phyloP scores from a whole-genome alignment of 1,284 basidiomycete species.

The Peniophora sp. region DNA sequence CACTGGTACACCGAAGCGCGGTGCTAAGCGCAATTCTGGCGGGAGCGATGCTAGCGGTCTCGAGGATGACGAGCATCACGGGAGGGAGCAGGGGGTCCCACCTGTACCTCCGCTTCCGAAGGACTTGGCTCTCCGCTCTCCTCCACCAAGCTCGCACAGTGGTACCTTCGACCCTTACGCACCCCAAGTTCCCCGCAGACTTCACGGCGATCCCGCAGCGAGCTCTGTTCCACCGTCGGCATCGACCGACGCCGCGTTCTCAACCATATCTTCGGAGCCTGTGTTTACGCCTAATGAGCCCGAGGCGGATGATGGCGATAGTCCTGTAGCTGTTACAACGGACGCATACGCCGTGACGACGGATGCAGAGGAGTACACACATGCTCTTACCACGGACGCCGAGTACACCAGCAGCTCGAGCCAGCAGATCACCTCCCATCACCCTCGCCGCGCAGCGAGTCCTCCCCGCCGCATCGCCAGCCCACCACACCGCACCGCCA shows the following conservation, averaged over 20 bases:
- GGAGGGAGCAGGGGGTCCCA: conserved; percentile 65
- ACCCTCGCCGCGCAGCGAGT: too few species aligned
- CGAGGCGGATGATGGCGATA: conserved; percentile 13
- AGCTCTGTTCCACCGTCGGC: too few species aligned
- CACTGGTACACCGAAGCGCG: conserved; percentile 67
- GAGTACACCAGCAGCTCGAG: too few species aligned
- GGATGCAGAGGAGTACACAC: too few species aligned
- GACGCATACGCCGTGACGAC: too few species aligned
- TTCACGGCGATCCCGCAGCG: too few species aligned
- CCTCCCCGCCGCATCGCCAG: too few species aligned
- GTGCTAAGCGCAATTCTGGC: conserved; percentile 74
- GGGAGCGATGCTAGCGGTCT: conserved; percentile 54
- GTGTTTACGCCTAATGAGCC: conserved; percentile 20
- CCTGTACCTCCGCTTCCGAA: conserved; percentile 96
- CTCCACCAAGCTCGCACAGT: conserved; percentile 41
- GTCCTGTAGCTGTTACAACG: too few species aligned
- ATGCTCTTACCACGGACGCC: too few species aligned
- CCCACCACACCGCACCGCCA: too few species aligned
- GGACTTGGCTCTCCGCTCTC: conserved; percentile 73
- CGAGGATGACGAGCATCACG: conserved; percentile 46
- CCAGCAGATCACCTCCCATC: conserved; percentile 30
- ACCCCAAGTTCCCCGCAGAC: too few species aligned
- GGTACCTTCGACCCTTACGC: conserved; percentile 17
- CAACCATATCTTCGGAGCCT: conserved; percentile 8
- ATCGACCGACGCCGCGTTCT: conserved; percentile 26